Conservation (phyloP, 2,329 filamentous ascomycete species). For the Curvularia sp. region DNA sequence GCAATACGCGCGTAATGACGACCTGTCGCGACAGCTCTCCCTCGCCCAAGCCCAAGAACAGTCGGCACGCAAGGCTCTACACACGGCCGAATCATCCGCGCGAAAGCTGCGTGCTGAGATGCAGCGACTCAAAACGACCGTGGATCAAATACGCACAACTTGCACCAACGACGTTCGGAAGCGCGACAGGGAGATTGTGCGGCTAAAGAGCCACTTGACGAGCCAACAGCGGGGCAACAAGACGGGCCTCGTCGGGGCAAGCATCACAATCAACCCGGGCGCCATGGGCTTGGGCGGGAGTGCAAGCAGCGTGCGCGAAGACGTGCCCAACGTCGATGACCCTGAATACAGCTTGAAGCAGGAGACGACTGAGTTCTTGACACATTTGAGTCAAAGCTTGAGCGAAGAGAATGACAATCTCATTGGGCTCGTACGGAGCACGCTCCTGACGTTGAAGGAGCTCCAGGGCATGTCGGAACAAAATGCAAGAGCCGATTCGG, state of each 20-base stretch:
- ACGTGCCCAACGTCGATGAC: constrained; percentile 60
- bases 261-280: constrained; percentile 56
- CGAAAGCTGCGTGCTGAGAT: constrained; percentile 86
- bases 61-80: constrained; percentile 71
- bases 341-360: constrained; percentile 74
- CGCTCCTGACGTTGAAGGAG: constrained; percentile 73
- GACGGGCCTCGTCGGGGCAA: constrained; percentile 56
- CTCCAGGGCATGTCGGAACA: constrained; percentile 62
- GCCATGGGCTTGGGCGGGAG: constrained; percentile 33
- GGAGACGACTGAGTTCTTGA: constrained; percentile 92
- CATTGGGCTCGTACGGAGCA: constrained; percentile 73
- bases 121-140: constrained; percentile 75
- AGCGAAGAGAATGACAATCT: constrained; percentile 92
- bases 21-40: constrained; percentile 64
- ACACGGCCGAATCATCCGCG: constrained; percentile 75
- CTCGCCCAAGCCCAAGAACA: constrained; percentile 74
- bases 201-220: constrained; percentile 83
- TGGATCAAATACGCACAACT: constrained; percentile 82
- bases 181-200: constrained; percentile 86
- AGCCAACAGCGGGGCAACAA: constrained; percentile 64
- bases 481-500: constrained; percentile 34
- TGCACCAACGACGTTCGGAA: constrained; percentile 92
- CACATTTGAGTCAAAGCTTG: constrained; percentile 79
- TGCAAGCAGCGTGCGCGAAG: constrained; percentile 59
- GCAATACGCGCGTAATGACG: constrained; percentile 62